Evolutionary conservation across 345 rosid species (phyloP).

Genomic region (Citrus reticulata): DNA sequence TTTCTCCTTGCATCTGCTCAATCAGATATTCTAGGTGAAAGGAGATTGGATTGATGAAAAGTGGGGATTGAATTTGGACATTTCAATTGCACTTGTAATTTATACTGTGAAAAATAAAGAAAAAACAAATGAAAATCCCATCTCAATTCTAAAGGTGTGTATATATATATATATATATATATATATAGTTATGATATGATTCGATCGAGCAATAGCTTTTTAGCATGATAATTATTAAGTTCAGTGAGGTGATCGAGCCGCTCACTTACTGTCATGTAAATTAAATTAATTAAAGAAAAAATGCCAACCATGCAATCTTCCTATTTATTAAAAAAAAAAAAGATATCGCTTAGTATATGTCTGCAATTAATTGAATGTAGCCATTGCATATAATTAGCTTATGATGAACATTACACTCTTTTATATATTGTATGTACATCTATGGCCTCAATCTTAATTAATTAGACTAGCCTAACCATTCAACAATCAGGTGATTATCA

Average conservation of each 20-base stretch:
- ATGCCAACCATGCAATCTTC: constrained; percentile 1
- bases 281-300: background rate
- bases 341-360: no score
- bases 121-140: background rate
- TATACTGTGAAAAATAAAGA: no score
- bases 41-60: no score
- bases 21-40: background rate
- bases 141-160: background rate
- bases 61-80: background rate
- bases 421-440: background rate
- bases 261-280: constrained; percentile 1
- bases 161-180: background rate
- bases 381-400: no score
- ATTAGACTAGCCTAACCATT: background rate
- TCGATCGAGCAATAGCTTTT: background rate
- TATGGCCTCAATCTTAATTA: background rate
- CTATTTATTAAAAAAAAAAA: background rate
- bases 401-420: no score
- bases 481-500: background rate
- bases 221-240: background rate
- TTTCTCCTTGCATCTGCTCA: background rate
- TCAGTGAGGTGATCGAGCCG: background rate
- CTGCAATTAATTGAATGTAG: no score
- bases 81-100: background rate
- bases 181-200: constrained; percentile 8